A percentile compares a stretch with the other conserved stretches of the same genome.
phyloP scores from a whole-genome alignment of 139 green algal species.

The Micractinium conductrix region DNA sequence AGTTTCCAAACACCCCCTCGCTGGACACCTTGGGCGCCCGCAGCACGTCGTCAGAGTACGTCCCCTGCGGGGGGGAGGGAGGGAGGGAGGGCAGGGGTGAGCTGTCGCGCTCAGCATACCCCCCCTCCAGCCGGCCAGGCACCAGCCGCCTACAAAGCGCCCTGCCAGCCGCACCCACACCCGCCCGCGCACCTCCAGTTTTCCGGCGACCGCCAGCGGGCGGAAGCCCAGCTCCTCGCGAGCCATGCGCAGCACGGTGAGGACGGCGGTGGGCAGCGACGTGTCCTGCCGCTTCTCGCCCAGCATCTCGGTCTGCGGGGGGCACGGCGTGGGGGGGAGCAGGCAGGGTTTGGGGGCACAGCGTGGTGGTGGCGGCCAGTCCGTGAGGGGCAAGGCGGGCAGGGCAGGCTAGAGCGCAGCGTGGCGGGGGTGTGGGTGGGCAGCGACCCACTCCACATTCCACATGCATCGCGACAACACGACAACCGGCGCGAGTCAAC shows the following conservation, averaged over 20 bases:
- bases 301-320: constrained; percentile 32
- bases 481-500: too few relatives aligned
- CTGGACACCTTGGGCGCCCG: constrained; percentile 56
- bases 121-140: too few relatives aligned
- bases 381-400: too few relatives aligned
- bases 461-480: too few relatives aligned
- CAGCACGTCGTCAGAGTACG: constrained; percentile 33
- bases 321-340: neutral
- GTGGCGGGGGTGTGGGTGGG: too few relatives aligned
- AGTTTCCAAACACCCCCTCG: constrained; percentile 68
- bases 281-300: neutral
- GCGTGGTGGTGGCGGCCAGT: too few relatives aligned
- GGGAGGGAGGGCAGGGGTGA: neutral
- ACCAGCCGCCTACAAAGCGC: neutral
- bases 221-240: constrained; percentile 73
- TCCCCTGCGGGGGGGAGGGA: neutral
- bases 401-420: too few relatives aligned
- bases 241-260: constrained; percentile 63
- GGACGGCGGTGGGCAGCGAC: constrained; percentile 19
- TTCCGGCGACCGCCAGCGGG: constrained; percentile 55
- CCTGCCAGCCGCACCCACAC: neutral
- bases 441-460: too few relatives aligned
- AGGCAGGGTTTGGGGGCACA: neutral
- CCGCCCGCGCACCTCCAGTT: constrained; percentile 18
- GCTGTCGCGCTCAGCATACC: neutral